A percentile compares a stretch with the other conserved stretches of the same genome.
Conservation (phyloP, 108 stramenopile species). For the Cylindrotheca closterium region DNA sequence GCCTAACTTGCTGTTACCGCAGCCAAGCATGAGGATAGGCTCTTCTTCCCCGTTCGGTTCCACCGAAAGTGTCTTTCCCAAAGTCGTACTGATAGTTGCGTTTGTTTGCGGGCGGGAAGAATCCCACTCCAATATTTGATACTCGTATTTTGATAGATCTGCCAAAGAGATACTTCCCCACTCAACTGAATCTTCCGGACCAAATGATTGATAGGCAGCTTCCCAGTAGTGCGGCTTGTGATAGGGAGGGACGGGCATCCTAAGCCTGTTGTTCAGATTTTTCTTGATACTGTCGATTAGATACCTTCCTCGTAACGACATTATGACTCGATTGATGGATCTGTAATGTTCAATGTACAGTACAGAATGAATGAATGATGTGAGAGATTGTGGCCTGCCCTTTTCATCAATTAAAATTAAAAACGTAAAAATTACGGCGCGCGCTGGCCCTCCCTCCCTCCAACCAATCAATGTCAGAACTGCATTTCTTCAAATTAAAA, state of each 20-base stretch:
- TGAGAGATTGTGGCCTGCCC: too few species aligned
- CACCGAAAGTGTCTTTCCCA: slow-evolving; percentile 40
- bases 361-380: too few species aligned
- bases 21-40: slow-evolving; percentile 72
- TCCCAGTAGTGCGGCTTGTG: slow-evolving; percentile 62
- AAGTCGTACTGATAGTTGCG: slow-evolving; percentile 27
- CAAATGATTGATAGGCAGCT: slow-evolving; percentile 44
- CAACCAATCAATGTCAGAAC: too few species aligned
- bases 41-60: slow-evolving; percentile 32
- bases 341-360: too few species aligned
- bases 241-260: slow-evolving; percentile 73
- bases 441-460: too few species aligned
- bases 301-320: slow-evolving; percentile 51
- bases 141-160: slow-evolving; percentile 34
- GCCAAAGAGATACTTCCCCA: slow-evolving; percentile 67
- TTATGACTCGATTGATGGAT: too few species aligned
- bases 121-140: slow-evolving; percentile 20
- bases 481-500: too few species aligned
- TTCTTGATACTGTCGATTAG: slow-evolving; percentile 54
- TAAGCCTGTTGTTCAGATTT: slow-evolving; percentile 25
- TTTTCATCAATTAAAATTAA: too few species aligned
- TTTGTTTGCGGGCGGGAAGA: slow-evolving; percentile 1
- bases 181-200: slow-evolving; percentile 58
- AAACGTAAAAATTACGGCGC: too few species aligned
- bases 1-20: slow-evolving; percentile 76